Percentiles rank a stretch among this genome's conserved stretches.
Conservation (phyloP, 208 protist species). For the Leishmania major region DNA sequence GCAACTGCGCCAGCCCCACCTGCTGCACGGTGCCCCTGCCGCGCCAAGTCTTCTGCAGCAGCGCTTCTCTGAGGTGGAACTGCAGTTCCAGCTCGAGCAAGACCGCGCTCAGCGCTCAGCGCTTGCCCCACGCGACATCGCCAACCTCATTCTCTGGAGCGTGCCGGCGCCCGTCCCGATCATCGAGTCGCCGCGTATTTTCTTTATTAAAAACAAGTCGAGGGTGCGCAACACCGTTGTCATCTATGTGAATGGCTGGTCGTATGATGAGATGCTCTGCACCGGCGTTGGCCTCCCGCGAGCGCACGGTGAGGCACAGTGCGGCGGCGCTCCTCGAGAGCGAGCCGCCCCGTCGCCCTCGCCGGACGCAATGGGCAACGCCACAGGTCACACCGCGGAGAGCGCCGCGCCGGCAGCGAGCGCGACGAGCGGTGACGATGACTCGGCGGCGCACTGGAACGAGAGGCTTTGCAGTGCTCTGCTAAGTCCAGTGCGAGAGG, state of each 20-base stretch:
- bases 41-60: conserved; percentile 4
- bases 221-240: conserved; percentile 70
- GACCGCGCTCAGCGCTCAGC: conserved; percentile 36
- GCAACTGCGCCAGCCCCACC: background rate
- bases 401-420: background rate
- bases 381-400: background rate
- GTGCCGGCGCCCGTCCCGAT: conserved; percentile 70
- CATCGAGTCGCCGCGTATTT: conserved; percentile 70
- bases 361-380: background rate
- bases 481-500: conserved; percentile 42
- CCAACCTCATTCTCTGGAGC: conserved; percentile 72
- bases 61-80: conserved; percentile 47
- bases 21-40: background rate
- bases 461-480: conserved; percentile 41
- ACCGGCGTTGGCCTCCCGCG: conserved; percentile 40
- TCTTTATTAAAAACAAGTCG: conserved; percentile 81
- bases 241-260: conserved; percentile 83
- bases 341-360: background rate
- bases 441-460: conserved; percentile 21
- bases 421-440: background rate
- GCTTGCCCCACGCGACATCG: conserved; percentile 73
- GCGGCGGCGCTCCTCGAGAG: background rate
- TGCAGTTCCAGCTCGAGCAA: conserved; percentile 61
- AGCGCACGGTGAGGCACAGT: background rate
- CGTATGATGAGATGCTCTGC: conserved; percentile 73